Evolutionary conservation across 305 asterid species (phyloP).

Genomic region (Fraxinus albicans): DNA sequence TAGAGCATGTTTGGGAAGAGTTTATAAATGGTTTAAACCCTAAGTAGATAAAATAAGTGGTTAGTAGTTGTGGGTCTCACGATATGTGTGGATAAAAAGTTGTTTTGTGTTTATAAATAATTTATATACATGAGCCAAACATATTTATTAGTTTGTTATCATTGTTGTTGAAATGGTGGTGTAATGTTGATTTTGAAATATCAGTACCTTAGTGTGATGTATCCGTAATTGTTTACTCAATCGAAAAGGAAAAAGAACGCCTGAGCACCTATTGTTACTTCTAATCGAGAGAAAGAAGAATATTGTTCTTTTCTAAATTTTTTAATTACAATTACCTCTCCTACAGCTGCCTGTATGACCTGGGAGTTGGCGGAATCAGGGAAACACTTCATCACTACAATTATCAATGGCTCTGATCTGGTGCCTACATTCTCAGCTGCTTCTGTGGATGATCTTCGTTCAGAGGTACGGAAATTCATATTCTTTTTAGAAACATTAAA

Average conservation of each 20-base stretch:
- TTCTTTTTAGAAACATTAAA: background rate
- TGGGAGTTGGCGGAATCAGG: conserved; percentile 94
- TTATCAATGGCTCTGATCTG: conserved; percentile 84
- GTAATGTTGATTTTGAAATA: background rate
- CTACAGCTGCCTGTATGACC: conserved; percentile 89
- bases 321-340: conserved; percentile 6
- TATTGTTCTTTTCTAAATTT: background rate
- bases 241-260: background rate
- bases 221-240: conserved; percentile 5
- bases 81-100: background rate
- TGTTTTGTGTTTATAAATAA: background rate
- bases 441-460: conserved; percentile 81
- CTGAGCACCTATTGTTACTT: background rate
- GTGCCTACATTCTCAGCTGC: conserved; percentile 89
- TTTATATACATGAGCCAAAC: background rate
- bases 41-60: background rate
- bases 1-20: background rate
- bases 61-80: background rate
- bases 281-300: background rate
- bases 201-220: background rate
- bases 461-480: conserved; percentile 58
- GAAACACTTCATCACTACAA: conserved; percentile 71
- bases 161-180: background rate
- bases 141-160: background rate
- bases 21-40: background rate